A percentile compares a stretch with the other conserved stretches of the same genome.
phyloP scores from a whole-genome alignment of 306 rosid genomes.

The Lathyrus oleraceus region DNA sequence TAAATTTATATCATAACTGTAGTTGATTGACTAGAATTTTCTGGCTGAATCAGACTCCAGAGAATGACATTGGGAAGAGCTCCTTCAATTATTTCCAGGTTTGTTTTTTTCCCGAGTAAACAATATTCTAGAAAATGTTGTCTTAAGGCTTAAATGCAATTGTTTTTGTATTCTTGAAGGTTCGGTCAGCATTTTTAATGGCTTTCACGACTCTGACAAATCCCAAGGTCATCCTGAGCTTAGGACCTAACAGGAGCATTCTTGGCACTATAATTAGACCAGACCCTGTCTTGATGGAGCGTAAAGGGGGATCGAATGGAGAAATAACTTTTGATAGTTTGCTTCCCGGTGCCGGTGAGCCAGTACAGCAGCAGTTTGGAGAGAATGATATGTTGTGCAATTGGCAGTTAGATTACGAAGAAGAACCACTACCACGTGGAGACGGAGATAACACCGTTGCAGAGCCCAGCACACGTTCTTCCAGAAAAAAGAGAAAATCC shows the following conservation, averaged over 20 bases:
- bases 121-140: conserved; percentile 11
- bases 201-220: conserved; percentile 76
- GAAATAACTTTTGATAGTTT: conserved; percentile 65
- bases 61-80: conserved; percentile 92
- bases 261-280: conserved; percentile 97
- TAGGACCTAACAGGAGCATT: conserved; percentile 80
- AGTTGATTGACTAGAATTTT: conserved; percentile 37
- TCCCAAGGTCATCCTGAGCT: conserved; percentile 58
- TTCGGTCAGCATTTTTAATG: conserved; percentile 89
- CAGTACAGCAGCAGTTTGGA: conserved; percentile 47
- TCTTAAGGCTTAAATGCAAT: conserved; percentile 11
- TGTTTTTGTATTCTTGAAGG: conserved; percentile 42
- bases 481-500: conserved; percentile 63
- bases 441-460: conserved; percentile 37
- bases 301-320: conserved; percentile 79
- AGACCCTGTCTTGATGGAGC: conserved; percentile 64
- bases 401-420: conserved; percentile 77
- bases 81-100: conserved; percentile 95
- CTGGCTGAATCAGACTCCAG: conserved; percentile 65
- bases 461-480: conserved; percentile 42
- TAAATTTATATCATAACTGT: background rate
- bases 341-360: conserved; percentile 96
- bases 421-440: conserved; percentile 78
- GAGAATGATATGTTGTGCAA: conserved; percentile 61
- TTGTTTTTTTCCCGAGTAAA: conserved; percentile 33